Evolutionary conservation across 1,284 basidiomycete species (phyloP), one percentile per base, ranked within the genome.

Genomic region (Coniophora puteana): DNA sequence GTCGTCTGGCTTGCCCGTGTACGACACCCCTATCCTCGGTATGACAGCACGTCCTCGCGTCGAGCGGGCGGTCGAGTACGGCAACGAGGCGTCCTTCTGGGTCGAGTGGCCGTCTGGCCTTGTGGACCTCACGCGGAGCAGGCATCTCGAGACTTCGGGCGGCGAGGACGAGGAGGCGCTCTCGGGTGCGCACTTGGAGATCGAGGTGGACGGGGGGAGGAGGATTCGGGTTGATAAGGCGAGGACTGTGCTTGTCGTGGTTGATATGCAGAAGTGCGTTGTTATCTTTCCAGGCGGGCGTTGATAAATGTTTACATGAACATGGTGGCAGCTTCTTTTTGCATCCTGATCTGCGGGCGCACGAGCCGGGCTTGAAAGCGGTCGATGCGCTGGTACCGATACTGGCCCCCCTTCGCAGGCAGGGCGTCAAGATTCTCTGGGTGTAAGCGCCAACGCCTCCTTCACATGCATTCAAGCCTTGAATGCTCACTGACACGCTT

Each of bases 231-330:
- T 83, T 11, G 66, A 76, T 48, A 68, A 65, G 26, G 59, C 66
- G 28, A 62, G 66, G 33, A 74, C 69, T 22, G 82, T 80, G 11
- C 59, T 78, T 44, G 73, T 83, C 18, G 68, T 84, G 24, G 71
- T 84, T 44, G 83, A 84, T 54, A 84, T 85, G 83, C 82, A 84
- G 56, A 85, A 84, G 82, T 83, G 51, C 47, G 69, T 50, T 21
- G 34, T 7, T 33, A 16, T 25, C 16, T 29, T 23, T 40, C 14
- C 14, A 22, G 7, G 34, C 16, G 25, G 30, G 3, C 5, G 10
- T 29, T 13, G 17, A 22, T 27, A 13, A 36, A 26, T 28, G 12
- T 41, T 51, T 31, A 55, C 8, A 3, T 30, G 17, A 24, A n/a
- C 38, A 16, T 21, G 11, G 4, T 17, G 16, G 2, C 43, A 81